Evolutionary conservation across 202 grass and related monocot species (phyloP).

Genomic region (Setaria italica): DNA sequence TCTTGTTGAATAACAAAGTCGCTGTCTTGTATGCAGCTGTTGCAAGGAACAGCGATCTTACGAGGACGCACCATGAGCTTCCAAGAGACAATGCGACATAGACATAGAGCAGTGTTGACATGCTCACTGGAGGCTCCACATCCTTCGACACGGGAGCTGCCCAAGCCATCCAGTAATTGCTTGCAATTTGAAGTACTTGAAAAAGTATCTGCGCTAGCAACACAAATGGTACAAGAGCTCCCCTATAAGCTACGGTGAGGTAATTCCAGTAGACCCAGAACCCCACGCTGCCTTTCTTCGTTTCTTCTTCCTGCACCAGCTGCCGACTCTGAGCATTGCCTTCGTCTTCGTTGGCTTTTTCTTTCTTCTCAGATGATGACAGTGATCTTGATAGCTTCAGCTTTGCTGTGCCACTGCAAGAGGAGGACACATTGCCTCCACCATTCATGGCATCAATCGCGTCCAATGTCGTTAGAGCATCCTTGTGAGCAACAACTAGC

Average conservation of each 20-base stretch:
- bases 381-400: conserved; percentile 6
- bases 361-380: conserved; percentile 49
- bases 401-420: conserved; percentile 29
- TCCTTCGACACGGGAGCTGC: conserved; percentile 69
- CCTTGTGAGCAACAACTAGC: conserved; percentile 59
- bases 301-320: conserved; percentile 83
- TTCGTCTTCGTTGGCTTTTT: conserved; percentile 47
- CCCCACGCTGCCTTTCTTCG: conserved; percentile 78
- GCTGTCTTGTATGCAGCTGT: conserved; percentile 69
- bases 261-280: conserved; percentile 77
- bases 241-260: conserved; percentile 62
- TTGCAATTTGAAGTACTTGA: conserved; percentile 75
- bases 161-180: conserved; percentile 86
- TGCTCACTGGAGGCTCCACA: conserved; percentile 57
- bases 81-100: conserved; percentile 60
- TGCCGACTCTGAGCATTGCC: conserved; percentile 49
- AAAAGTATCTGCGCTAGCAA: conserved; percentile 72
- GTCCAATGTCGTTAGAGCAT: conserved; percentile 56
- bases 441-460: conserved; percentile 37
- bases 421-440: conserved; percentile 7
- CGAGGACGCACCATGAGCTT: conserved; percentile 56
- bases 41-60: conserved; percentile 59
- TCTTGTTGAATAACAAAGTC: conserved; percentile 66
- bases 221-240: conserved; percentile 66
- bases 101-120: conserved; percentile 54